These are phyloP conservation scores for Oligophagozyma castellii DNA, from an alignment of 1,139 yeast genomes.

Conservation along the genomic window DNA sequence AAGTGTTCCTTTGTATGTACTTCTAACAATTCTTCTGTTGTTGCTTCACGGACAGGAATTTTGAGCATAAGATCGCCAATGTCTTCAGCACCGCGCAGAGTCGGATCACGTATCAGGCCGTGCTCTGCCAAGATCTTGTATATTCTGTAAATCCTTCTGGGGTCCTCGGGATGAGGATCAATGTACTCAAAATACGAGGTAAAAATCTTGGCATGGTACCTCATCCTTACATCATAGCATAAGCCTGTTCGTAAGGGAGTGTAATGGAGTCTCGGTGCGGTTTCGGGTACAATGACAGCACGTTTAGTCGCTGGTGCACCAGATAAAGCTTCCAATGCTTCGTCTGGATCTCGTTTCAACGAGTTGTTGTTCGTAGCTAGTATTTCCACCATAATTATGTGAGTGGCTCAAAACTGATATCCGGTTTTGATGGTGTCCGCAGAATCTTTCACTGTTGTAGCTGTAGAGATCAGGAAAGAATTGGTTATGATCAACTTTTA, in stretches of 20 bases:
- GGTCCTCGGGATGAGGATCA: conserved; percentile 99
- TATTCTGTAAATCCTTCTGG: conserved; percentile 85
- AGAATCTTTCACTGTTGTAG: too few relatives aligned
- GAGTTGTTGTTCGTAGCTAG: too few relatives aligned
- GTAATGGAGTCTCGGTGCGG: conserved; percentile 32
- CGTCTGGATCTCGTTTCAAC: conserved; percentile 2
- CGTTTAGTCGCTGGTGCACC: conserved; percentile 10
- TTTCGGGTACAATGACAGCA: conserved; percentile 39
- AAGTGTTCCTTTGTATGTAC: conserved; percentile 81
- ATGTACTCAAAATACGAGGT: conserved; percentile 87
- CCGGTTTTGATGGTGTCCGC: too few relatives aligned
- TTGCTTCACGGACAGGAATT: conserved; percentile 83
- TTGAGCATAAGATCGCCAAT: conserved; percentile 79
- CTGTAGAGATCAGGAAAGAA: too few relatives aligned
- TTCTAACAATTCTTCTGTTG: conserved; percentile 67
- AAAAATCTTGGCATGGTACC: conserved; percentile 90
- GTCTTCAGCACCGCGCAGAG: conserved; percentile 65
- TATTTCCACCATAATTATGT: too few relatives aligned
- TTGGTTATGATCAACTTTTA: too few relatives aligned
- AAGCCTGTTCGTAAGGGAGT: conserved; percentile 79
- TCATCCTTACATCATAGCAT: conserved; percentile 93
- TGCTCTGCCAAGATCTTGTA: conserved; percentile 90
- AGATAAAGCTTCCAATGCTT: background rate
- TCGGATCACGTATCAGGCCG: conserved; percentile 73
- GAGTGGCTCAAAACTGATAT: too few relatives aligned